Base-by-base conservation (phyloP, 2,329 filamentous ascomycete species). In the Curvularia spicifera region DNA sequence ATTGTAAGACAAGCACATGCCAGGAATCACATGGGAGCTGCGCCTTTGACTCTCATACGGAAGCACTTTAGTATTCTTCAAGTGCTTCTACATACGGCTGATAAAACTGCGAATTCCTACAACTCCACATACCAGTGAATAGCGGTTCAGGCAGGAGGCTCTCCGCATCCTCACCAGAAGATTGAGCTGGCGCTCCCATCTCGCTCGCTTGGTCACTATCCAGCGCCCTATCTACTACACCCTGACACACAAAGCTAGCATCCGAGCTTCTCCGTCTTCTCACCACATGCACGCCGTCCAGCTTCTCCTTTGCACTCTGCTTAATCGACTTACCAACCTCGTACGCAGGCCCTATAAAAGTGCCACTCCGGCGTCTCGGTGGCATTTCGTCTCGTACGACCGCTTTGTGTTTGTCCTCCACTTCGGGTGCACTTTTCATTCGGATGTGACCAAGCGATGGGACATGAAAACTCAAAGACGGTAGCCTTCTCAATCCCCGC, bases 171-270 rank as follows among this genome's bases (percentile, higher is more conserved):
- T 33, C 26, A 18, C 53, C 37, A n/a, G 33, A 37, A 20, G 18
- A 6, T 15, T 24, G 28, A 5, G 12, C 7, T 9, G 13, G 6
- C 22, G n/a, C 20, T 40, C 12, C 51, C 20, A 7, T 31, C 22
- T 46, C 53, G 28, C 37, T 43, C 24, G 39, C 51, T 43, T 50
- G 24, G 24, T 43, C 42, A 29, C 50, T 48, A 18, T 56, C 55
- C 35, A 44, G 28, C 7, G 56, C 13, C 40, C 48, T 43, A 8
- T 48, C 31, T 13, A 1, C n/a, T n/a, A 70, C 5, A 6, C 70
- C 70, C 51, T 57, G 61, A 43, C 69, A 71, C 9, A 15, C 50
- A 56, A 71, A 71, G 48, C 68, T 71, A 15, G 52, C 48, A 49
- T 64, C 65, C 13, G 64, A 69, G 26, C 48, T 56, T 20, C 44